phyloP scores from a whole-genome alignment of 2,329 filamentous ascomycete species.

The Esteya vermicola region DNA sequence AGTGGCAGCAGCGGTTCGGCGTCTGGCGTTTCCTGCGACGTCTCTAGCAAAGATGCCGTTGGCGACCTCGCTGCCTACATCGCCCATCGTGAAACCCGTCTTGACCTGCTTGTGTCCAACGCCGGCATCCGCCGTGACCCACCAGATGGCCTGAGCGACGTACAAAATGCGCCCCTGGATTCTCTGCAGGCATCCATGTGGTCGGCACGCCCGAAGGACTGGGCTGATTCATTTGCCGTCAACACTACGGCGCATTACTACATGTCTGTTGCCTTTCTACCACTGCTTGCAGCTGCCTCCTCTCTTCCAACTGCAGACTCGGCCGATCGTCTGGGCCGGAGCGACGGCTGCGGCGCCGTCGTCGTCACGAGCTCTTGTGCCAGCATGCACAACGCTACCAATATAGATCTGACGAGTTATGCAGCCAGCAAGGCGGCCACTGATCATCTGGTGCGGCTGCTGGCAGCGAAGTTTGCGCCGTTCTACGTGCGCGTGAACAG shows the following conservation, averaged over 20 bases:
- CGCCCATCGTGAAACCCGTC: slow-evolving; percentile 32
- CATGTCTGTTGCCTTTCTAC: slow-evolving; percentile 46
- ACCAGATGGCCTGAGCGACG: slow-evolving; percentile 4
- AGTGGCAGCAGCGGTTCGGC: background rate
- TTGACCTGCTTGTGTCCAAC: slow-evolving; percentile 21
- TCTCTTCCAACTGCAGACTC: slow-evolving; percentile 12
- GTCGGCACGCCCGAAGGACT: slow-evolving; percentile 42
- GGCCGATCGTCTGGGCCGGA: background rate
- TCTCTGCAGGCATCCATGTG: slow-evolving; percentile 30
- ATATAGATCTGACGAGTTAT: slow-evolving; percentile 37
- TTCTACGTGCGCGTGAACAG: slow-evolving; percentile 17
- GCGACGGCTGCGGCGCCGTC: slow-evolving; percentile 8
- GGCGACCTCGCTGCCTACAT: slow-evolving; percentile 43
- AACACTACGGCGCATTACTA: slow-evolving; percentile 62
- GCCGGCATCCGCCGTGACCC: slow-evolving; percentile 9
- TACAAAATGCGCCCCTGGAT: slow-evolving; percentile 5
- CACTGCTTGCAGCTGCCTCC: slow-evolving; percentile 40
- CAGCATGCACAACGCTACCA: slow-evolving; percentile 20
- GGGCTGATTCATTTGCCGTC: slow-evolving; percentile 57
- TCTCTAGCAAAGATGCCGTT: slow-evolving; percentile 47
- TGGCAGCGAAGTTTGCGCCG: slow-evolving; percentile 30
- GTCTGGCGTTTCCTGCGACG: slow-evolving; percentile 35
- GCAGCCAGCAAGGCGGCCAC: slow-evolving; percentile 35
- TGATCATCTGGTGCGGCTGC: slow-evolving; percentile 32
- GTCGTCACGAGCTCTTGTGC: slow-evolving; percentile 30